phyloP scores from a whole-genome alignment of 2,329 filamentous ascomycete genomes.

The Aureobasidium sp. region DNA sequence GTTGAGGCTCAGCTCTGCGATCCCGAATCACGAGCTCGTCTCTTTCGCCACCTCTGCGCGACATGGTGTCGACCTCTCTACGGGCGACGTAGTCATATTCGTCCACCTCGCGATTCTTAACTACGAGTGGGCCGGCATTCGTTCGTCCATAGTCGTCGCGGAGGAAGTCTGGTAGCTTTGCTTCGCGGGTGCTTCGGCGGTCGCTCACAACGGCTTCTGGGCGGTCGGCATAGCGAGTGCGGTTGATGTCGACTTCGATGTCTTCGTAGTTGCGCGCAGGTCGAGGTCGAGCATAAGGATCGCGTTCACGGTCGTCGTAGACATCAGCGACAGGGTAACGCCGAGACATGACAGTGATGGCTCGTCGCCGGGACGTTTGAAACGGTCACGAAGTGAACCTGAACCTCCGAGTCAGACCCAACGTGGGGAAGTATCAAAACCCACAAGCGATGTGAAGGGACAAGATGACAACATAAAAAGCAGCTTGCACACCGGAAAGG shows the following conservation, averaged over 20 bases:
- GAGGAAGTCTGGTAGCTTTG: slow-evolving; percentile 43
- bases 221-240: slow-evolving; percentile 23
- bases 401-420: neutral
- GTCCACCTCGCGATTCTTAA: slow-evolving; percentile 37
- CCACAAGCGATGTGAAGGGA: neutral
- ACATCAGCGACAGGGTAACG: slow-evolving; percentile 26
- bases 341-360: slow-evolving; percentile 14
- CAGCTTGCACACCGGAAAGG: neutral
- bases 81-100: slow-evolving; percentile 24
- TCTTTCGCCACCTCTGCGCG: slow-evolving; percentile 22
- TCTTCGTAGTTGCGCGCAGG: slow-evolving; percentile 41
- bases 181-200: slow-evolving; percentile 32
- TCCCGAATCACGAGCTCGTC: slow-evolving; percentile 36
- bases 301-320: slow-evolving; percentile 42
- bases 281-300: slow-evolving; percentile 31
- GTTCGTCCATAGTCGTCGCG: slow-evolving; percentile 43
- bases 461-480: neutral
- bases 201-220: slow-evolving; percentile 25
- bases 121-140: slow-evolving; percentile 38
- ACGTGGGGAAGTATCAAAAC: slow-evolving; percentile 4
- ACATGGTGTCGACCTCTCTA: slow-evolving; percentile 7
- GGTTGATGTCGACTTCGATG: slow-evolving; percentile 41
- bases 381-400: slow-evolving; percentile 6
- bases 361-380: slow-evolving; percentile 7
- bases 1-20: slow-evolving; percentile 22